Conservation (phyloP, 257 asterid genomes). For the Leonotis leonurus region DNA sequence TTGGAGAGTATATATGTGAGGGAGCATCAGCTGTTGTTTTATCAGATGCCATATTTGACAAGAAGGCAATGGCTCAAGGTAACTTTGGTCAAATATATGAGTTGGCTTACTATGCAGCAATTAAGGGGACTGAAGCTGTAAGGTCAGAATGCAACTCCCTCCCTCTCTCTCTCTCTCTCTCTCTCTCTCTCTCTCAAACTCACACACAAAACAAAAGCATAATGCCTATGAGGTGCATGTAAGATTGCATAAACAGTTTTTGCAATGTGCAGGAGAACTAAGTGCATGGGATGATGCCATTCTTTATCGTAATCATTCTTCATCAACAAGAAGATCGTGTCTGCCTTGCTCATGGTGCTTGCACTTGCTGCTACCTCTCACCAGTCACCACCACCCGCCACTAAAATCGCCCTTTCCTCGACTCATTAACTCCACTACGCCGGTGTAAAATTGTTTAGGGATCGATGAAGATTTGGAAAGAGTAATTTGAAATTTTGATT, state of each 20-base stretch:
- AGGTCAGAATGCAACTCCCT: constrained; percentile 20
- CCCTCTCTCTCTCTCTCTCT: neutral
- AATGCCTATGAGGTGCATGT: neutral
- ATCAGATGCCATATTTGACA: constrained; percentile 81
- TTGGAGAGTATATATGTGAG: constrained; percentile 40
- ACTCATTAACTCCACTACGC: no score
- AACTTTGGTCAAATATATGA: constrained; percentile 40
- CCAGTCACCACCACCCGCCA: no score
- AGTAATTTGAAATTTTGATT: no score
- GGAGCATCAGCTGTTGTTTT: constrained; percentile 80
- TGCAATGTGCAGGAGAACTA: constrained; percentile 15
- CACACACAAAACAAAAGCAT: no score
- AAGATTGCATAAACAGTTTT: neutral
- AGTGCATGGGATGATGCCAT: neutral
- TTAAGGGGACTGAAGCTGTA: constrained; percentile 41
- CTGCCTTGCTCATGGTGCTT: no score
- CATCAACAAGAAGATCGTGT: no score
- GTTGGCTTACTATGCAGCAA: constrained; percentile 43
- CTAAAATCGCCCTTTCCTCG: no score
- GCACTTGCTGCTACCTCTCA: no score
- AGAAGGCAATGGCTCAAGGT: constrained; percentile 39
- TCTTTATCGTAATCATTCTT: no score
- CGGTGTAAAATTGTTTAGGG: no score
- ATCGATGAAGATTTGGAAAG: no score
- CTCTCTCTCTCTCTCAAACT: neutral